These are phyloP conservation scores for Coniochaeta sp. DNA, from an alignment of 2,329 filamentous ascomycete genomes.

Conservation along the genomic window DNA sequence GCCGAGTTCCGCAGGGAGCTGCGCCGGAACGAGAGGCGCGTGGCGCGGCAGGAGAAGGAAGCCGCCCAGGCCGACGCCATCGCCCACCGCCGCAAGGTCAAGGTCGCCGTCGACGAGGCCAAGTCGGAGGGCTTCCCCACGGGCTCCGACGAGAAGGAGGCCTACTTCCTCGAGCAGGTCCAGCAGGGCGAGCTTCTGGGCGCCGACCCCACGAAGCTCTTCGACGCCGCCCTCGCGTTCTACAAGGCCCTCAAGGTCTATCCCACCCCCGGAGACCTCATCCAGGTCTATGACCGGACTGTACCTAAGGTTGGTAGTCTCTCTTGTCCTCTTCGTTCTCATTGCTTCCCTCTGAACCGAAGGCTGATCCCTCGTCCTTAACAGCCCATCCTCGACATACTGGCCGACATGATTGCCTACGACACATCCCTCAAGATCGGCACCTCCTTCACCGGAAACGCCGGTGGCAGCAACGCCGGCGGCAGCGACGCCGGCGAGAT, in stretches of 20 bases:
- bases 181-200: slow-evolving; percentile 79
- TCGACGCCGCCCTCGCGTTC: slow-evolving; percentile 90
- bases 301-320: slow-evolving; percentile 74
- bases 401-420: slow-evolving; percentile 96
- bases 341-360: not conserved
- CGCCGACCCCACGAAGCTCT: slow-evolving; percentile 61
- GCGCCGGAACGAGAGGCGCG: slow-evolving; percentile 69
- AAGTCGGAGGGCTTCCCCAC: slow-evolving; percentile 87
- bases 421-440: slow-evolving; percentile 67
- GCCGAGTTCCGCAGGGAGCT: slow-evolving; percentile 60
- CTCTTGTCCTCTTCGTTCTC: not conserved
- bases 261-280: slow-evolving; percentile 84
- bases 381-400: slow-evolving; percentile 84
- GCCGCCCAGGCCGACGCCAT: slow-evolving; percentile 58
- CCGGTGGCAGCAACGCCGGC: slow-evolving; percentile 23
- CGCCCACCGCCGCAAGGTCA: slow-evolving; percentile 67
- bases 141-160: slow-evolving; percentile 87
- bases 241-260: slow-evolving; percentile 99
- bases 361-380: not conserved
- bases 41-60: slow-evolving; percentile 65
- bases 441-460: slow-evolving; percentile 15
- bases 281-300: slow-evolving; percentile 97
- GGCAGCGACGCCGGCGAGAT: slow-evolving; percentile 18
- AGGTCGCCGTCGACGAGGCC: slow-evolving; percentile 67
- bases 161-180: slow-evolving; percentile 95